These are phyloP conservation scores for Pseudohalonectria lignicola DNA, from an alignment of 2,329 filamentous ascomycete species.

Conservation along the genomic window DNA sequence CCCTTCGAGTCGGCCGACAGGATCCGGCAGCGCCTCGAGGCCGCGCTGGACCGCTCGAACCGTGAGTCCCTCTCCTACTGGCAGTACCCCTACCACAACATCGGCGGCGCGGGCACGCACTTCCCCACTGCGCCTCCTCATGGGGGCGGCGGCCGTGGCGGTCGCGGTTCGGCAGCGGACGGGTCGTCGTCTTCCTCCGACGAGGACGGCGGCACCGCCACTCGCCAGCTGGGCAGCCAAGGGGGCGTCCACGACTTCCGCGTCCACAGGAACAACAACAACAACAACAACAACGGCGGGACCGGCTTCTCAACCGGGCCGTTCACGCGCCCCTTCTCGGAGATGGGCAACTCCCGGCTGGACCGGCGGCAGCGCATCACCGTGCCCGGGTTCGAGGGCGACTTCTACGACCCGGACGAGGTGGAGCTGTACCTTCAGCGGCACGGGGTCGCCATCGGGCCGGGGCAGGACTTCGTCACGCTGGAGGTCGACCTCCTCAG, in stretches of 20 bases:
- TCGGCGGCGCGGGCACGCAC: conserved; percentile 60
- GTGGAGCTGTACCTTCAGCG: conserved; percentile 62
- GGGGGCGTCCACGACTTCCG: conserved; percentile 17
- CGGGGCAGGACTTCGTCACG: conserved; percentile 47
- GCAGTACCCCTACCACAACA: conserved; percentile 49
- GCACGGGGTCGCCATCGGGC: conserved; percentile 51
- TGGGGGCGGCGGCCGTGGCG: background rate
- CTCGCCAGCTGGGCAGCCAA: conserved; percentile 23
- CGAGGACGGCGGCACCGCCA: background rate
- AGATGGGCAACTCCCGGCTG: conserved; percentile 29
- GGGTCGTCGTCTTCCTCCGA: conserved; percentile 5
- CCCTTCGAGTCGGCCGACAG: conserved; percentile 42
- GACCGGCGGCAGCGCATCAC: conserved; percentile 37
- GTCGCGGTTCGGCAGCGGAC: background rate
- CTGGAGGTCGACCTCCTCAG: conserved; percentile 45
- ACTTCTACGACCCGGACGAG: conserved; percentile 69
- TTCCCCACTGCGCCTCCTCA: conserved; percentile 27
- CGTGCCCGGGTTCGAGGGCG: conserved; percentile 54
- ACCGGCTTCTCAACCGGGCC: conserved; percentile 35
- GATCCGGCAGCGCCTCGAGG: conserved; percentile 30
- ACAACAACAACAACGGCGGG: too few relatives aligned
- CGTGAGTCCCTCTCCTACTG: conserved; percentile 43
- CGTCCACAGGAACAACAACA: conserved; percentile 11
- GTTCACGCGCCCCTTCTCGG: conserved; percentile 27
- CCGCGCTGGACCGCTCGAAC: conserved; percentile 18